Conservation (phyloP, 169 alveolate genomes). For the Cryptosporidium ryanae region DNA sequence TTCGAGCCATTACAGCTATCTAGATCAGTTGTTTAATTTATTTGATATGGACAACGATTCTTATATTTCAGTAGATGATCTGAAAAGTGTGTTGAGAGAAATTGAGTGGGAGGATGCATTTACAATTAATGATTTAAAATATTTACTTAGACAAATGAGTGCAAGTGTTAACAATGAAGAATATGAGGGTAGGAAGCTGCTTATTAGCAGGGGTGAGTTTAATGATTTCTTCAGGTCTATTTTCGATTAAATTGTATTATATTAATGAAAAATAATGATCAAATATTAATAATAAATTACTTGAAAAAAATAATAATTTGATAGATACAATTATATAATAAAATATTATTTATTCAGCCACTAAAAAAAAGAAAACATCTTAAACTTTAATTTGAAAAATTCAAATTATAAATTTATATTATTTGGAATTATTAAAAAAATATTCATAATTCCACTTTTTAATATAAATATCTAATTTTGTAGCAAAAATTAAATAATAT, state of each 20-base stretch:
- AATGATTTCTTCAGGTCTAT: constrained; percentile 66
- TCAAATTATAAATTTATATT: too few relatives aligned
- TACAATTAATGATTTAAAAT: constrained; percentile 18
- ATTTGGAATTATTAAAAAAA: too few relatives aligned
- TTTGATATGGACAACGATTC: constrained; percentile 68
- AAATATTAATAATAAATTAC: neutral
- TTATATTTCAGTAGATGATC: constrained; percentile 57
- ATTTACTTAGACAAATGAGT: constrained; percentile 41
- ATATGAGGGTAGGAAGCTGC: neutral
- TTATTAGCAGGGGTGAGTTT: constrained; percentile 50
- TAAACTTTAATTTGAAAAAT: too few relatives aligned
- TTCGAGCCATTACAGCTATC: constrained; percentile 56
- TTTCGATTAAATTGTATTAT: constrained; percentile 19
- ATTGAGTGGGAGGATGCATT: constrained; percentile 67
- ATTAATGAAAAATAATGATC: too few relatives aligned
- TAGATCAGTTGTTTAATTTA: constrained; percentile 48
- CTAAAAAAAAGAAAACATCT: too few relatives aligned
- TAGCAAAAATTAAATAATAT: too few relatives aligned
- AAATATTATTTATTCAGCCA: too few relatives aligned
- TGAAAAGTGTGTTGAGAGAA: constrained; percentile 37
- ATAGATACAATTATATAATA: too few relatives aligned
- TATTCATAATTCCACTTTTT: too few relatives aligned
- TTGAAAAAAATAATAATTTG: too few relatives aligned
- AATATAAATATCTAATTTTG: too few relatives aligned
- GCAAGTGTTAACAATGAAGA: constrained; percentile 20